Percentiles rank a stretch among this genome's conserved stretches.
These are phyloP conservation scores for Globisporangium camurandrum DNA, from an alignment of 352 stramenopile genomes.

Conservation along the genomic window DNA sequence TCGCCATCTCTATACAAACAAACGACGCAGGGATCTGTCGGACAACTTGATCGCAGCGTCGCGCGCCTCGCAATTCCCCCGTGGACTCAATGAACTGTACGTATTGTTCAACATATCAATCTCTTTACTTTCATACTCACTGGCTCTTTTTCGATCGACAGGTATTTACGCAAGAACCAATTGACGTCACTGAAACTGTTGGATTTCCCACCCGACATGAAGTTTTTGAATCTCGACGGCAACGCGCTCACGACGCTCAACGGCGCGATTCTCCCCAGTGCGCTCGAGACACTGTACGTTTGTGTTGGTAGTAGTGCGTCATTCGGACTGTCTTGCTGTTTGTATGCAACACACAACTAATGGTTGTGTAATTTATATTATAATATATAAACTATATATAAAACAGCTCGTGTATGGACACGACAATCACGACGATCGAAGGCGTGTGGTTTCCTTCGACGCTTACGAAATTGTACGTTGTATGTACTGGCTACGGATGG, in stretches of 20 bases:
- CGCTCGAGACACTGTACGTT: constrained; percentile 24
- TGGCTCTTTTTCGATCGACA: background rate
- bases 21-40: constrained; percentile 7
- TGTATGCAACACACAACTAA: background rate
- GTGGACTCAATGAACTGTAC: constrained; percentile 6
- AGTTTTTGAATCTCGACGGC: constrained; percentile 19
- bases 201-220: constrained; percentile 13
- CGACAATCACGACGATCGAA: constrained; percentile 12
- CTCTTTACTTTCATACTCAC: background rate
- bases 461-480: constrained; percentile 28
- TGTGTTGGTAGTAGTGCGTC: too few relatives aligned
- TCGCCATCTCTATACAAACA: background rate
- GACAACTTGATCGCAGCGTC: constrained; percentile 13
- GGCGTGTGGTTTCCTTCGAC: constrained; percentile 22
- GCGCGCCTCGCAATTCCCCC: constrained; percentile 9
- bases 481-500: constrained; percentile 2
- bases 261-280: constrained; percentile 32
- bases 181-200: constrained; percentile 11
- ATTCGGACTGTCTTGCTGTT: too few relatives aligned
- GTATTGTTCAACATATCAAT: background rate
- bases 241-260: constrained; percentile 31
- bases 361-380: background rate
- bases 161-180: constrained; percentile 11
- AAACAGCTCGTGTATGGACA: constrained; percentile 2
- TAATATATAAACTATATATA: background rate